Conservation (phyloP, 768 basidiomycete species). For the Filobasidium wieringae region DNA sequence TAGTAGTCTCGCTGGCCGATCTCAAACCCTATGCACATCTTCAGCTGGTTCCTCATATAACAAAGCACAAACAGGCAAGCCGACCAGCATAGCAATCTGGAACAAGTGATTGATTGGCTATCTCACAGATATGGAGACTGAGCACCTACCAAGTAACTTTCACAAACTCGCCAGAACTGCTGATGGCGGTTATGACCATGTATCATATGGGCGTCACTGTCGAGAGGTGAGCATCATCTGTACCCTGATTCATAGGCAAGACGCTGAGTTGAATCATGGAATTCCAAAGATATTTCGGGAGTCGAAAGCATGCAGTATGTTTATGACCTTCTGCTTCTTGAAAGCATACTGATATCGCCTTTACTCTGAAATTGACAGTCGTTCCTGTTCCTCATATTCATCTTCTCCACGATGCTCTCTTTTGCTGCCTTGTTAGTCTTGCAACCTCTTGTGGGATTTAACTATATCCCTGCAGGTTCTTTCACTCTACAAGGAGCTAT, state of each 20-base stretch:
- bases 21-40: constrained; percentile 80
- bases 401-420: constrained; percentile 58
- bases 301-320: constrained; percentile 67
- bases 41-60: constrained; percentile 81
- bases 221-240: constrained; percentile 46
- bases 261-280: neutral
- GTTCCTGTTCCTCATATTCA: constrained; percentile 56
- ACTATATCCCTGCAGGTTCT: constrained; percentile 64
- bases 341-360: neutral
- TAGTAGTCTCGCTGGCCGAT: constrained; percentile 65
- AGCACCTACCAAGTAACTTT: constrained; percentile 61
- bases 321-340: neutral
- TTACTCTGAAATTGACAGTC: constrained; percentile 51
- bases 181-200: constrained; percentile 61
- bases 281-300: constrained; percentile 53
- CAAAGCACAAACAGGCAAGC: constrained; percentile 72
- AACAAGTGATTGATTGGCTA: neutral
- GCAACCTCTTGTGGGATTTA: constrained; percentile 52
- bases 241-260: neutral
- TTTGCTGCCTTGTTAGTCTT: constrained; percentile 56
- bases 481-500: constrained; percentile 55
- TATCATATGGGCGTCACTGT: constrained; percentile 60
- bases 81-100: neutral
- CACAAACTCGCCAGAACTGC: constrained; percentile 72
- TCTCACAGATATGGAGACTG: constrained; percentile 69